Conservation (phyloP, 2,329 filamentous ascomycete genomes). For the Ophiostoma sp. region DNA sequence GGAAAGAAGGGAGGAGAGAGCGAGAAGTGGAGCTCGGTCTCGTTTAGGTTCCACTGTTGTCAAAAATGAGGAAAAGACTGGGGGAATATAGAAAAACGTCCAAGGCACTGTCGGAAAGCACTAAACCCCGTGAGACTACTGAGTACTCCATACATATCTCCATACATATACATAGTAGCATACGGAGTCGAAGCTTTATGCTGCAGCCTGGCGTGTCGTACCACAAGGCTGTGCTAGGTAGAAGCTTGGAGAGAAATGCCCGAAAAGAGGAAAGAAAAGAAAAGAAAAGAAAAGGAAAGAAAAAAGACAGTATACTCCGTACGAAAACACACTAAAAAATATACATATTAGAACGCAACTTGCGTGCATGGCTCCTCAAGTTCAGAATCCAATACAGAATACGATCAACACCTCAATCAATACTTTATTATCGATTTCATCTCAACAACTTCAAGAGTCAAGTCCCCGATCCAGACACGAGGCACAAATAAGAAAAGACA, state of each 20-base stretch:
- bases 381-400: not conserved
- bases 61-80: not conserved
- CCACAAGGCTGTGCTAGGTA: not conserved
- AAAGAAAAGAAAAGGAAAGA: not conserved
- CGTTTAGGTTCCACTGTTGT: constrained; percentile 3
- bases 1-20: not conserved
- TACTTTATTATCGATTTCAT: not conserved
- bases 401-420: no score
- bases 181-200: not conserved
- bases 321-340: not conserved
- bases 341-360: not conserved
- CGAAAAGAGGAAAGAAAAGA: not conserved
- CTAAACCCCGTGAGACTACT: not conserved
- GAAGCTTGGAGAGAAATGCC: not conserved
- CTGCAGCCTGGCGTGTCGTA: constrained; percentile 7
- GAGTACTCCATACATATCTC: no score
- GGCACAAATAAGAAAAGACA: not conserved
- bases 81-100: not conserved
- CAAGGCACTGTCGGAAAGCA: not conserved
- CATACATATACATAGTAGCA: no score
- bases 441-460: not conserved
- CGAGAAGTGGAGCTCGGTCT: constrained; percentile 7
- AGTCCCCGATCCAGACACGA: not conserved
- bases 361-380: not conserved
- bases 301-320: not conserved